These are phyloP conservation scores for Brassica nigra DNA, from an alignment of 345 rosid genomes.

Conservation along the genomic window DNA sequence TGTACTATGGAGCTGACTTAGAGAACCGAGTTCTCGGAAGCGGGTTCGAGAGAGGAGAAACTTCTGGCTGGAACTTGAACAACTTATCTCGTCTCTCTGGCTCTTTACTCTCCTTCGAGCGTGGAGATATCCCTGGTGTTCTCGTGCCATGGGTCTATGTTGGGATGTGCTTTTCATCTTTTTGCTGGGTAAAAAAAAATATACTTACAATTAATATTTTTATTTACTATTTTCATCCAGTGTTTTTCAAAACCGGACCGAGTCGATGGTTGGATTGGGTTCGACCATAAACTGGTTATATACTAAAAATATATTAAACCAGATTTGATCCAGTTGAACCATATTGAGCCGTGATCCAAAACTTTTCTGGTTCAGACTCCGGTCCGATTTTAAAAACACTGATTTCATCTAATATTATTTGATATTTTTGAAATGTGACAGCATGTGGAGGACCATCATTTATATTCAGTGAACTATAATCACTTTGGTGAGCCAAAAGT, in stretches of 20 bases:
- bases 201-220: not conserved
- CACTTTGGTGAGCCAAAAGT: constrained; percentile 82
- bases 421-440: constrained; percentile 26
- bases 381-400: no score
- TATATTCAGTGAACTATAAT: constrained; percentile 78
- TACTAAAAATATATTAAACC: no score
- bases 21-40: constrained; percentile 78
- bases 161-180: constrained; percentile 94
- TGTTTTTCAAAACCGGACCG: no score
- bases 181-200: constrained; percentile 73
- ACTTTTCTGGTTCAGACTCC: no score
- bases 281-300: no score
- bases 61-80: constrained; percentile 86
- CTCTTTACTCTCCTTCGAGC: constrained; percentile 77
- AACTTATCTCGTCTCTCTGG: constrained; percentile 80
- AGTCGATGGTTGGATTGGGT: no score
- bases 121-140: constrained; percentile 82
- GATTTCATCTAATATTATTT: not conserved
- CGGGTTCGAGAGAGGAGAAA: constrained; percentile 63
- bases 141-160: constrained; percentile 89
- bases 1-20: constrained; percentile 86
- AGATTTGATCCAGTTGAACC: no score
- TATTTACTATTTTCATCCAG: no score
- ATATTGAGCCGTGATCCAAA: no score
- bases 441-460: constrained; percentile 97